Conservation (phyloP, 2,329 filamentous ascomycete species). For the Metarhizium sp. region DNA sequence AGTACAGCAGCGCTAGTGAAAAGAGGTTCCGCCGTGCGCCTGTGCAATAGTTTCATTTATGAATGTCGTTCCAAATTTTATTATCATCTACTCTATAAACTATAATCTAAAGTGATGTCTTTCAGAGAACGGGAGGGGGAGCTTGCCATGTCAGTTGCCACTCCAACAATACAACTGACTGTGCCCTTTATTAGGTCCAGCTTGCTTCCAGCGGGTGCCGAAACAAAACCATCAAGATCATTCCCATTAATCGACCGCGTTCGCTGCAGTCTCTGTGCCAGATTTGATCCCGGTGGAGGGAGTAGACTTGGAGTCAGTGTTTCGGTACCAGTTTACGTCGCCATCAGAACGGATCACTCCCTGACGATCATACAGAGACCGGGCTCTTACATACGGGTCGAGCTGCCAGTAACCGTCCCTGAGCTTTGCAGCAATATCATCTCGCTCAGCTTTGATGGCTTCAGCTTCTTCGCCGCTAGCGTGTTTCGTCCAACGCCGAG, state of each 20-base stretch:
- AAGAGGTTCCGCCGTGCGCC: neutral
- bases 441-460: conserved; percentile 46
- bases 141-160: neutral
- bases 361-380: conserved; percentile 74
- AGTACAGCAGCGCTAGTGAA: neutral
- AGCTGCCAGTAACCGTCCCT: conserved; percentile 76
- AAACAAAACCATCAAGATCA: neutral
- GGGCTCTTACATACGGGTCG: conserved; percentile 78
- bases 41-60: neutral
- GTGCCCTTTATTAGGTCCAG: neutral
- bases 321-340: conserved; percentile 59
- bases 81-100: neutral
- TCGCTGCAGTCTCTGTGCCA: no score
- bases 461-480: conserved; percentile 32
- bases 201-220: no score
- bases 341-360: conserved; percentile 63
- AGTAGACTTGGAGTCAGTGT: neutral
- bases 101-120: neutral
- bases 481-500: conserved; percentile 61
- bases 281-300: neutral
- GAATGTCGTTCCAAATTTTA: neutral
- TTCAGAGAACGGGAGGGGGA: neutral
- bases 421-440: conserved; percentile 53
- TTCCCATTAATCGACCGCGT: neutral
- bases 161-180: neutral